Conservation (phyloP, 352 stramenopile species). For the Aphanomyces invadans region DNA sequence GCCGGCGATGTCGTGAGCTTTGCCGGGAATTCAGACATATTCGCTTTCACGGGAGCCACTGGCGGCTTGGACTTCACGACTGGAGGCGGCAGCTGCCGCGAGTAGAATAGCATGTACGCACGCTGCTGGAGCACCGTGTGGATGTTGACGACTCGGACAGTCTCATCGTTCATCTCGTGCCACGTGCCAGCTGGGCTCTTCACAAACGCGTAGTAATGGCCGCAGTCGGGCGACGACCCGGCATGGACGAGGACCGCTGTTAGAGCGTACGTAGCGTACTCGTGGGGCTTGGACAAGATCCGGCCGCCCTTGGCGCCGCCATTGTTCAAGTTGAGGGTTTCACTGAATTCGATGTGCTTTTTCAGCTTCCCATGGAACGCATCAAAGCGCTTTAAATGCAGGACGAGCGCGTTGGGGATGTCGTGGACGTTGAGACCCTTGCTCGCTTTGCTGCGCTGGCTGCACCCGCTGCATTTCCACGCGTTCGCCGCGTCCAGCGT, state of each 20-base stretch:
- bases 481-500: conserved; percentile 76
- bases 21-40: conserved; percentile 13
- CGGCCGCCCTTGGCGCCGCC: too few species aligned
- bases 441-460: conserved; percentile 62
- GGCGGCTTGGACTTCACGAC: background rate
- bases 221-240: conserved; percentile 80
- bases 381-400: conserved; percentile 89
- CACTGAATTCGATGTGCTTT: conserved; percentile 72
- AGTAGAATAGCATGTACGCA: conserved; percentile 90
- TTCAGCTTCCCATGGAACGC: conserved; percentile 84
- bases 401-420: conserved; percentile 78
- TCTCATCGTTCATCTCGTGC: conserved; percentile 90
- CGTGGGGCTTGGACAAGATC: conserved; percentile 44
- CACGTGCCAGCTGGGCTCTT: conserved; percentile 82
- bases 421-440: conserved; percentile 77
- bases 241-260: conserved; percentile 81
- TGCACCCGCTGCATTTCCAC: conserved; percentile 80
- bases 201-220: conserved; percentile 88
- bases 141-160: conserved; percentile 77
- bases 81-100: conserved; percentile 30
- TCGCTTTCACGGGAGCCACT: background rate
- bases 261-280: conserved; percentile 61
- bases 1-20: background rate
- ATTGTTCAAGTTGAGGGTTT: conserved; percentile 53
- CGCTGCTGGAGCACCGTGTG: conserved; percentile 82